phyloP scores from a whole-genome alignment of 169 alveolate genomes.

The Plasmodium chabaudi region DNA sequence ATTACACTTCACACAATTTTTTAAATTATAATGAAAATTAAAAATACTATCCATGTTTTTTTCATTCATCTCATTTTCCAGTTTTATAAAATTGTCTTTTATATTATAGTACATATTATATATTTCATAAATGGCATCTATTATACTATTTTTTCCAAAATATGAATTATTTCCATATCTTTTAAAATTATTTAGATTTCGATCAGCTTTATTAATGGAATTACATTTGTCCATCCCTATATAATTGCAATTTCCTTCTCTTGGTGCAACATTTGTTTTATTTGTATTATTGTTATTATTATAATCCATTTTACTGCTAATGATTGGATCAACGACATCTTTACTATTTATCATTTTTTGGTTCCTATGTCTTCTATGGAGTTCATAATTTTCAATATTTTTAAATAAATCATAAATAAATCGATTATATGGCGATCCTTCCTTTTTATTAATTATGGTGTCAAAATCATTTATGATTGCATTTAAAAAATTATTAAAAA shows the following conservation, averaged over 20 bases:
- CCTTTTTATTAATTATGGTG: constrained; percentile 8
- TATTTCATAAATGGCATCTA: constrained; percentile 3
- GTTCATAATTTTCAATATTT: constrained; percentile 11
- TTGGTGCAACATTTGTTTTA: not conserved
- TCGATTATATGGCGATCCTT: constrained; percentile 3
- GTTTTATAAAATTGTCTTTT: constrained; percentile 11
- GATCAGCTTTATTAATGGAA: not conserved
- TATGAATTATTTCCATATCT: not conserved
- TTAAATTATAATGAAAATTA: constrained; percentile 23
- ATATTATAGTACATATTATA: constrained; percentile 33
- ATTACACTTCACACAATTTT: constrained; percentile 13
- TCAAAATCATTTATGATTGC: constrained; percentile 19
- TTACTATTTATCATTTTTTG: not conserved
- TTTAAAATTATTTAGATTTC: not conserved
- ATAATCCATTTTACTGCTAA: not conserved
- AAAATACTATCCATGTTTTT: constrained; percentile 19
- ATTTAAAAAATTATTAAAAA: constrained; percentile 27
- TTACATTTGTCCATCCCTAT: not conserved
- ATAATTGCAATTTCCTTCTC: not conserved
- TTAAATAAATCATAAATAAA: too few species aligned
- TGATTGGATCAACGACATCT: not conserved
- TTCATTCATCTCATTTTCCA: constrained; percentile 20
- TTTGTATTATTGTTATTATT: not conserved
- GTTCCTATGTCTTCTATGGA: not conserved
- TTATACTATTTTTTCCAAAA: not conserved